Base-by-base conservation (phyloP, 169 alveolate species). In the Toxoplasma gondii region DNA sequence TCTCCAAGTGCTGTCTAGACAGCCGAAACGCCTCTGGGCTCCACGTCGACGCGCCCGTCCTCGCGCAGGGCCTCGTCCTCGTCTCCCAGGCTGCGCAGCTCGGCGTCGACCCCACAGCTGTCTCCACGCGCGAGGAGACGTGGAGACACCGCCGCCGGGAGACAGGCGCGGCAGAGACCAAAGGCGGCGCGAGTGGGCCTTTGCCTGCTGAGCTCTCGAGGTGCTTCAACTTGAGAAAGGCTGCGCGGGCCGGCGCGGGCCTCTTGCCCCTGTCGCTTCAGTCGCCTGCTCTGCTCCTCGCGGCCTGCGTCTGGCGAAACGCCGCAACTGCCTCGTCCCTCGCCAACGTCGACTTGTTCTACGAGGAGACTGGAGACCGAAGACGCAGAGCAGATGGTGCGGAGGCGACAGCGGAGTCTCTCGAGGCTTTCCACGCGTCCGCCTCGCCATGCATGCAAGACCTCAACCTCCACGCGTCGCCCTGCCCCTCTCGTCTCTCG, bases 61-160 rank as follows among this genome's bases (percentile, higher is more conserved):
- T 92, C 80, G 95, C 82, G 92, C 95, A 92, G 78, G 95, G 88
- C 38, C 88, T 92, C 41, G 91, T 92, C 74, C 81, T 92, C 34
- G 95, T 92, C 49, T 81, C 92, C 5, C 92, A 92, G 43, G 88
- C 95, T 12, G 91, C 95, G 45, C 92, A 83, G 80, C 87, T 84
- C 44, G 95, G 95, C 69, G 82, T 88, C 36, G 95, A 92, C 86
- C 92, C 95, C 78, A 92, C 94, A 27, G 86, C 86, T n/a, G 22
- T 78, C 86, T 78, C 86, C 45, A 19, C 4, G n/a, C 74, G 74
- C 74, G 74, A 64, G 29, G 74, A 64, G 34, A 27, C 24, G 29
- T 64, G 74, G 74, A 64, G 74, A 64, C 74, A 27, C n/a, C n/a
- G 24, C 74, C 74, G 74, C 24, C n/a, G 74, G 5, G 74, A 27